Conservation (phyloP, 257 asterid genomes). For the Jacaranda copaia region DNA sequence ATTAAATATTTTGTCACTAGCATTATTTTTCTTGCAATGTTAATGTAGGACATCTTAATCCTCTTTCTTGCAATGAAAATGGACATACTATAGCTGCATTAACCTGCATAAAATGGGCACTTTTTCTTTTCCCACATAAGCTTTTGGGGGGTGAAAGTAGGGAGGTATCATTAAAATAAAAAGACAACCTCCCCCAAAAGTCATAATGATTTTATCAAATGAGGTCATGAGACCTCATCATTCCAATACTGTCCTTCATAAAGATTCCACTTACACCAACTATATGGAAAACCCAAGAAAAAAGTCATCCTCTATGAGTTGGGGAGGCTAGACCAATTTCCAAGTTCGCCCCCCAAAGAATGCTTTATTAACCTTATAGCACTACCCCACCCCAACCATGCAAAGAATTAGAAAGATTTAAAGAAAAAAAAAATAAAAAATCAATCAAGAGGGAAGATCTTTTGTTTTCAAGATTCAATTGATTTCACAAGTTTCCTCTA, state of each 20-base stretch:
- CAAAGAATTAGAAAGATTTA: too few relatives aligned
- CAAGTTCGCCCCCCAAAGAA: too few relatives aligned
- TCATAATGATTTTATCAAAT: neutral
- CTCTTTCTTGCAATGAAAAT: neutral
- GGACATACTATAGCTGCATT: neutral
- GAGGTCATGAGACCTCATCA: neutral
- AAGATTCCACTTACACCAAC: neutral
- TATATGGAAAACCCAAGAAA: too few relatives aligned
- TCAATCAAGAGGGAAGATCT: too few relatives aligned
- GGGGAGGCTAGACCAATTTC: too few relatives aligned
- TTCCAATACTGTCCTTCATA: neutral
- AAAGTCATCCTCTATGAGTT: too few relatives aligned
- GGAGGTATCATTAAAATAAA: neutral
- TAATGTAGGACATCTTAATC: neutral
- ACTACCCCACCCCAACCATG: too few relatives aligned
- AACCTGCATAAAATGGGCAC: neutral
- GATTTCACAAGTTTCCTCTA: too few relatives aligned
- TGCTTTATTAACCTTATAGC: too few relatives aligned
- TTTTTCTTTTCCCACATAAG: neutral
- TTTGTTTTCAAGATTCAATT: too few relatives aligned
- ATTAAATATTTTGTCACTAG: too few relatives aligned
- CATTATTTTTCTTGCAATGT: neutral
- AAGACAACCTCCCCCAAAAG: neutral
- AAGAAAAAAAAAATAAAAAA: too few relatives aligned
- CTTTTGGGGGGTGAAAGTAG: slow-evolving; percentile 5